A percentile compares a stretch with the other conserved stretches of the same genome.
Evolutionary conservation across 2,329 filamentous ascomycete species (phyloP).

Genomic region (Dactylella cylindrospora): DNA sequence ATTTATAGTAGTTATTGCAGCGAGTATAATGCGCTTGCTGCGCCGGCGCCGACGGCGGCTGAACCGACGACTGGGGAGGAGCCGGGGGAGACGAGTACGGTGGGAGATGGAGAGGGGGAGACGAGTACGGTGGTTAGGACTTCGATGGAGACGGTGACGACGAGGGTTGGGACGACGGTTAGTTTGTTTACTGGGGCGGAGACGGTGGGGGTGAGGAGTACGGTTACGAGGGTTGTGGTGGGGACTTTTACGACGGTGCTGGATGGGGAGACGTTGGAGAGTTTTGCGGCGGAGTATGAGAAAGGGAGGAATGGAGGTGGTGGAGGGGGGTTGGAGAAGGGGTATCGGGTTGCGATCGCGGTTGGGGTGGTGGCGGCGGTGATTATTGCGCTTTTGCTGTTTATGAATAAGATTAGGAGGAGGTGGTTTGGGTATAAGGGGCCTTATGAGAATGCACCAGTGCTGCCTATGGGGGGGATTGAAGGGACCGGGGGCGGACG

Average conservation of each 20-base stretch:
- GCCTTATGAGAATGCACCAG: not conserved
- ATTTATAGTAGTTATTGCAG: conserved; percentile 20
- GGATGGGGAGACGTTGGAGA: conserved; percentile 2
- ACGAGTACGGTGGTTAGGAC: conserved; percentile 12
- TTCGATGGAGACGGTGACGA: conserved; percentile 14
- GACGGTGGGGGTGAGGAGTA: conserved; percentile 16
- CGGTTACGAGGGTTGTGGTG: conserved; percentile 6
- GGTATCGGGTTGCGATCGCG: conserved; percentile 20
- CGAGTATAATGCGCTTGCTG: not conserved
- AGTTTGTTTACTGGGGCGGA: conserved; percentile 12
- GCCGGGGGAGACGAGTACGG: conserved; percentile 1
- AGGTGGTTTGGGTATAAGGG: conserved; percentile 26
- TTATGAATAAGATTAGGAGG: conserved; percentile 29
- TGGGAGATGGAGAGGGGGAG: not conserved
- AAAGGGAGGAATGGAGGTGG: too few relatives aligned
- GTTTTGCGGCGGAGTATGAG: conserved; percentile 1
- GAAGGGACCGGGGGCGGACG: conserved; percentile 9
- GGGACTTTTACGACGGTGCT: conserved; percentile 24
- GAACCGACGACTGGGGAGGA: too few relatives aligned
- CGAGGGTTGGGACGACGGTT: conserved; percentile 6
- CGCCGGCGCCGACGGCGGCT: not conserved
- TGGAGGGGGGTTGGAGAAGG: conserved; percentile 12
- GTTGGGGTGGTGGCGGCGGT: conserved; percentile 20
- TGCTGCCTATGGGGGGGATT: conserved; percentile 22
- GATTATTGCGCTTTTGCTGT: conserved; percentile 10